These are phyloP conservation scores for Adansonia rubrostipa DNA, from an alignment of 441 rosid genomes.

Conservation along the genomic window DNA sequence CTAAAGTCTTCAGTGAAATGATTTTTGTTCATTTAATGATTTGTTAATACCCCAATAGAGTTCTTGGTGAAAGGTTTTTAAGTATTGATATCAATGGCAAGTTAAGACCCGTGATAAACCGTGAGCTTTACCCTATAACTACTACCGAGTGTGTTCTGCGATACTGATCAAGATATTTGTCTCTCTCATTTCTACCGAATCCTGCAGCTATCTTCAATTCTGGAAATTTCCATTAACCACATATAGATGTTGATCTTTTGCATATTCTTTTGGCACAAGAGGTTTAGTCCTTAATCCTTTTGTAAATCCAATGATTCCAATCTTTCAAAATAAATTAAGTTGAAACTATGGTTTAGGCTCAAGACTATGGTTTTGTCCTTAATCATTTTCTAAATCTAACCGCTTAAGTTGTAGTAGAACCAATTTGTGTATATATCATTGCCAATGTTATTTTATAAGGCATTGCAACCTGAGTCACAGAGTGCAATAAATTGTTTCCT, in stretches of 20 bases:
- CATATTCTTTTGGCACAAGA: not conserved
- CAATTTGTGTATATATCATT: not conserved
- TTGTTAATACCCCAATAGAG: not conserved
- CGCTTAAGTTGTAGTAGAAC: not conserved
- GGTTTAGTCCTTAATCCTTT: too few species aligned
- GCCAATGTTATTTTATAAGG: not conserved
- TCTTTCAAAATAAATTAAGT: too few species aligned
- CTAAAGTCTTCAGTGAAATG: not conserved
- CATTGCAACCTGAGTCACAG: not conserved
- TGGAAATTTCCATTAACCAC: not conserved
- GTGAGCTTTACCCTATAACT: not conserved
- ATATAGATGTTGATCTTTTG: not conserved
- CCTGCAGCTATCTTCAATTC: not conserved
- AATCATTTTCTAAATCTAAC: not conserved
- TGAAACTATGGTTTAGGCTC: not conserved
- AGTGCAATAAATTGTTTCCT: not conserved
- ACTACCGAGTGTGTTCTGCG: not conserved
- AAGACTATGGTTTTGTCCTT: not conserved
- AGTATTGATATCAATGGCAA: slow-evolving; percentile 1
- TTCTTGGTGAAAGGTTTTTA: not conserved
- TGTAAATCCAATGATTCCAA: too few species aligned
- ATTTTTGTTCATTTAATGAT: not conserved
- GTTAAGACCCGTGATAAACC: not conserved
- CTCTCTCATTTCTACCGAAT: not conserved
- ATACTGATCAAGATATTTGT: not conserved